Evolutionary conservation across 2,329 filamentous ascomycete species (phyloP), one percentile per base, ranked within the genome.

Genomic region (Colletotrichum lini): DNA sequence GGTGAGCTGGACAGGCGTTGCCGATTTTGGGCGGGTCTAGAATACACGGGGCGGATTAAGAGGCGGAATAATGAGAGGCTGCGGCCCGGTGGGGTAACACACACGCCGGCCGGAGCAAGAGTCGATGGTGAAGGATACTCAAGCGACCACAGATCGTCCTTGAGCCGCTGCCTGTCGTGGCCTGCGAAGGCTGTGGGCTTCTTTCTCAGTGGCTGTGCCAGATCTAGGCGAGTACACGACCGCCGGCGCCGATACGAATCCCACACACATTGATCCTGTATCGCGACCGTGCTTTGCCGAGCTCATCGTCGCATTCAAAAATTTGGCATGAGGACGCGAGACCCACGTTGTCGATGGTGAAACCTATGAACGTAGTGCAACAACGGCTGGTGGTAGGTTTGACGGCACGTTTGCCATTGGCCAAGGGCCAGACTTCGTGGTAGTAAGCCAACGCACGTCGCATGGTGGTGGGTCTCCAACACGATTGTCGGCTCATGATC

Each of bases 301-400:
- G 49, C 12, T 6, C 23, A 23, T 45, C 5, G 52, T 40, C 44
- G 44, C 26, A n/a, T 52, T 47, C 52, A 30, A 59, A 68, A 21
- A 54, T 53, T n/a, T 40, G 21, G 15, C 35, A 54, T 9, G 58
- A 59, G 45, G 42, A 68, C 18, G 35, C 35, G 38, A 49, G 3
- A 58, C 21, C 42, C 45, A 61, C 50, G 58, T 64, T 59, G 65
- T 40, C 53, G 15, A 59, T 18, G 18, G 58, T 71, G 68, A 71
- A 63, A 71, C 68, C 30, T 30, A 15, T 45, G 52, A 44, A 40
- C 49, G 65, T 23, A 16, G 65, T 68, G 53, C 69, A 56, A 68
- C 57, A 35, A 21, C 53, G 59, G 58, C 38, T 47, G 47, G 38
- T 30, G 9, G 47, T 59, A 68, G 65, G 58, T 42, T 57, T 59